Evolutionary conservation across 2,329 filamentous ascomycete species (phyloP).

Genomic region (Clarireedia homoeocarpa): DNA sequence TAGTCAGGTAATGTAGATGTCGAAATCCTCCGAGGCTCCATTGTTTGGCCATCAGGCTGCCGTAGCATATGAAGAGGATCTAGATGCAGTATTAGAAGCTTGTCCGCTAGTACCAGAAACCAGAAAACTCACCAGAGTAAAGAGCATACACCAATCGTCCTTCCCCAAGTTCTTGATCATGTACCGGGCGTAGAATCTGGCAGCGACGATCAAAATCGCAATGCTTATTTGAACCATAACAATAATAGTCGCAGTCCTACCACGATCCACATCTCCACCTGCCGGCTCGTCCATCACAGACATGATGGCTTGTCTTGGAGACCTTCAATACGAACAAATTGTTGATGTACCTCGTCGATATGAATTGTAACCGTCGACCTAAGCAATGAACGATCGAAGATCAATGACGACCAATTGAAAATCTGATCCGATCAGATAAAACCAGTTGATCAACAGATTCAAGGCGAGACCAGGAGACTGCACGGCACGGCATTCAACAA

Average conservation of each 20-base stretch:
- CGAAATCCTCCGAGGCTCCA: constrained; percentile 4
- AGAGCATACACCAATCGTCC: constrained; percentile 8
- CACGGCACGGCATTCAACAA: too few species aligned
- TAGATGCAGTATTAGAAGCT: neutral
- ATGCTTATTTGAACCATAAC: neutral
- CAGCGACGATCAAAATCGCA: constrained; percentile 2
- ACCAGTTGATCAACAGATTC: too few species aligned
- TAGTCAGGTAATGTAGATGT: constrained; percentile 1
- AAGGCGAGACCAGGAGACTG: too few species aligned
- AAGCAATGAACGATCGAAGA: neutral
- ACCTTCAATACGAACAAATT: neutral
- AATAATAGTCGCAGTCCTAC: neutral
- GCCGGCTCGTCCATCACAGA: neutral
- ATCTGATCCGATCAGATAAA: too few species aligned
- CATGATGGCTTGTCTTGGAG: neutral
- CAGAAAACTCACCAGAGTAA: neutral
- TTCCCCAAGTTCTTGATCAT: neutral
- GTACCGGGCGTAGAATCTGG: constrained; percentile 6
- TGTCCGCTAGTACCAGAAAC: neutral
- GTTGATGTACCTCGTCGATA: neutral
- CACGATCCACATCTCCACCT: constrained; percentile 3
- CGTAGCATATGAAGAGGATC: constrained; percentile 1
- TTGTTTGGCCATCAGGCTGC: neutral
- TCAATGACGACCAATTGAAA: neutral
- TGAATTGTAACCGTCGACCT: neutral